Conservation (phyloP, 2,329 filamentous ascomycete species). For the Cladosporium velox region DNA sequence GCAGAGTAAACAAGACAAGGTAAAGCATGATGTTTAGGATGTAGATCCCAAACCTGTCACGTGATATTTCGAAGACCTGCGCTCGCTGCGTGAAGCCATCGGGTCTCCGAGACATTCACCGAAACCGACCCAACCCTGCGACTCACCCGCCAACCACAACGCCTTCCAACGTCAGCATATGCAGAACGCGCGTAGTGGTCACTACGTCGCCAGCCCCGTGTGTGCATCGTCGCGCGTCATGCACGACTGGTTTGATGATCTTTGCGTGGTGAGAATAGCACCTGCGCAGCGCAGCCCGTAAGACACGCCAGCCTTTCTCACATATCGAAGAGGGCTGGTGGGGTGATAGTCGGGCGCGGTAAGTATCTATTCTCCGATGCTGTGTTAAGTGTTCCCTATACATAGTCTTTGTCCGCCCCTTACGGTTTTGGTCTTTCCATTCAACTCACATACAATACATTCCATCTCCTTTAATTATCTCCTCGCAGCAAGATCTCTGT, state of each 20-base stretch:
- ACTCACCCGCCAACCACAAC: conserved; percentile 21
- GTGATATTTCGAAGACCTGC: not conserved
- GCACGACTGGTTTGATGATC: conserved; percentile 16
- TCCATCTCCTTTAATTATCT: not conserved
- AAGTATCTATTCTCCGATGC: conserved; percentile 10
- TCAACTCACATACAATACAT: not conserved
- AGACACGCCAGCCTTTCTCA: conserved; percentile 20
- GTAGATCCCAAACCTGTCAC: not conserved
- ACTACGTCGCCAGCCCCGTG: conserved; percentile 5
- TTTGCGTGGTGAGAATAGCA: conserved; percentile 14
- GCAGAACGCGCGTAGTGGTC: conserved; percentile 16
- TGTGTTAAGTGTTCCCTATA: conserved; percentile 2
- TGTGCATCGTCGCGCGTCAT: conserved; percentile 14
- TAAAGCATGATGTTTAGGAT: not conserved
- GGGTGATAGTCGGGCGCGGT: conserved; percentile 10
- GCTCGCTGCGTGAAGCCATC: not conserved
- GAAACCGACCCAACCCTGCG: conserved; percentile 16
- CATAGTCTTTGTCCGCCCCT: not conserved
- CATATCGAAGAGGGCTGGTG: conserved; percentile 7
- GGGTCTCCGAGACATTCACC: conserved; percentile 17
- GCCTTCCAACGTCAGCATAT: conserved; percentile 11
- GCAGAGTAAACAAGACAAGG: not conserved
- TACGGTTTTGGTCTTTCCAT: not conserved
- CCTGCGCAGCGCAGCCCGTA: conserved; percentile 4
- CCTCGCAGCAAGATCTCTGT: not conserved